Evolutionary conservation across 768 basidiomycete genomes (phyloP).

Genomic region (Tulasnella sp.): DNA sequence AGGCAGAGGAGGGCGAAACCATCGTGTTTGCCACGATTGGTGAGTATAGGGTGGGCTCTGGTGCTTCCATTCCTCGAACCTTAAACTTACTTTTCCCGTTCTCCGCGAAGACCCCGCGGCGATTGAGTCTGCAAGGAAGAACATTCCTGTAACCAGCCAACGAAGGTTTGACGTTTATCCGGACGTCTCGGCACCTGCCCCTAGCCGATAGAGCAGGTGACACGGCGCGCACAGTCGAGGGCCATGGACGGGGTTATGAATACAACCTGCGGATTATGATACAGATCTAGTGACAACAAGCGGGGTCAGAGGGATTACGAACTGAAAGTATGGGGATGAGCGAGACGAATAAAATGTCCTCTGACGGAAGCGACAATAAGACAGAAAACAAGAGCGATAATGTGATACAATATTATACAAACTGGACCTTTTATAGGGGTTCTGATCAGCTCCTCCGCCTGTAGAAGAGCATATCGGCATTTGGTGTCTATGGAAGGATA

Average conservation of each 20-base stretch:
- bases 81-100: background rate
- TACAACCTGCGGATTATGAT: background rate
- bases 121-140: slow-evolving; percentile 56
- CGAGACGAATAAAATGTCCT: too few species aligned
- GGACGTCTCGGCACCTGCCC: slow-evolving; percentile 38
- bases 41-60: slow-evolving; percentile 31
- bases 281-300: background rate
- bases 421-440: too few species aligned
- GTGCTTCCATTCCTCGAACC: too few species aligned
- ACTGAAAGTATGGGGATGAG: too few species aligned
- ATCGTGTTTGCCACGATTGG: slow-evolving; percentile 78
- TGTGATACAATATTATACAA: background rate
- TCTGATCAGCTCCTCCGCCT: background rate
- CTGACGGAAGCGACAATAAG: too few species aligned
- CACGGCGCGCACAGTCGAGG: background rate
- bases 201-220: background rate
- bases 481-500: background rate
- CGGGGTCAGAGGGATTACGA: background rate
- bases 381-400: background rate
- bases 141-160: slow-evolving; percentile 88
- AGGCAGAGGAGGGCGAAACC: slow-evolving; percentile 60
- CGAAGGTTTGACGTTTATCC: slow-evolving; percentile 87
- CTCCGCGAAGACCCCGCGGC: slow-evolving; percentile 42
- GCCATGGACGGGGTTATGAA: background rate
- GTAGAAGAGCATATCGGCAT: slow-evolving; percentile 13